A percentile compares a stretch with the other conserved stretches of the same genome.
phyloP scores from a whole-genome alignment of 495 filamentous ascomycete genomes.

The Neurospora tetrasperma region DNA sequence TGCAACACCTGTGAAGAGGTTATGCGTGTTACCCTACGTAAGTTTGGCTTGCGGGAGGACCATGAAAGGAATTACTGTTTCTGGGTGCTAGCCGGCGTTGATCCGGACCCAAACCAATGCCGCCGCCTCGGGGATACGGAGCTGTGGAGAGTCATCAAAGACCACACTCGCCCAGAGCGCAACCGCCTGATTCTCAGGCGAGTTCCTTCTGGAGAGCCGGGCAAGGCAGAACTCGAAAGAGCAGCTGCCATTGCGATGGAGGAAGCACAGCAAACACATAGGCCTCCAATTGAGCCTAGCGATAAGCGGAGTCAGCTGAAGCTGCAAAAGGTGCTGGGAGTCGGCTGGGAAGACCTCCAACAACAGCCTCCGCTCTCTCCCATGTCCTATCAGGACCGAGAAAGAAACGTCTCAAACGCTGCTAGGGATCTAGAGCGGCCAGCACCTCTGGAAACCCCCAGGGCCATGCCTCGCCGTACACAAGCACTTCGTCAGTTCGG shows the following conservation, averaged over 20 bases:
- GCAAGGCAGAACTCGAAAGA: conserved; percentile 65
- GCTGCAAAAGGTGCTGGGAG: conserved; percentile 73
- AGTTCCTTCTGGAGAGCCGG: conserved; percentile 77
- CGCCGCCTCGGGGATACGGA: conserved; percentile 74
- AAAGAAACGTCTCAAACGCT: conserved; percentile 53
- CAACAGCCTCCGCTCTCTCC: conserved; percentile 75
- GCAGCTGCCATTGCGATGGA: conserved; percentile 77
- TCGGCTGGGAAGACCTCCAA: conserved; percentile 60
- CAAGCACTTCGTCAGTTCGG: conserved; percentile 60
- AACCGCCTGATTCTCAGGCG: conserved; percentile 84
- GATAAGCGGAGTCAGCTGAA: conserved; percentile 61
- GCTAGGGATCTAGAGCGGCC: conserved; percentile 49
- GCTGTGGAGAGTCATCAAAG: conserved; percentile 72
- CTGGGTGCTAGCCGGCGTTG: conserved; percentile 71
- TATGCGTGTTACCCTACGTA: conserved; percentile 72
- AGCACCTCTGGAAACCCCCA: conserved; percentile 38
- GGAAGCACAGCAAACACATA: conserved; percentile 65
- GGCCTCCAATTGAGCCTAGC: conserved; percentile 50
- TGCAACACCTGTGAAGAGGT: conserved; percentile 88
- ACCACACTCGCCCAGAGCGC: conserved; percentile 64
- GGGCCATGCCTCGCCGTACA: conserved; percentile 47
- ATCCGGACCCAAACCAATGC: conserved; percentile 66
- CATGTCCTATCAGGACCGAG: conserved; percentile 52
- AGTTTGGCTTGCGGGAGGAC: conserved; percentile 65
- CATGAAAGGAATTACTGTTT: conserved; percentile 75